Percentiles rank a stretch among this genome's conserved stretches.
Evolutionary conservation across 306 rosid genomes (phyloP).

Genomic region (Vigna nakashimae): DNA sequence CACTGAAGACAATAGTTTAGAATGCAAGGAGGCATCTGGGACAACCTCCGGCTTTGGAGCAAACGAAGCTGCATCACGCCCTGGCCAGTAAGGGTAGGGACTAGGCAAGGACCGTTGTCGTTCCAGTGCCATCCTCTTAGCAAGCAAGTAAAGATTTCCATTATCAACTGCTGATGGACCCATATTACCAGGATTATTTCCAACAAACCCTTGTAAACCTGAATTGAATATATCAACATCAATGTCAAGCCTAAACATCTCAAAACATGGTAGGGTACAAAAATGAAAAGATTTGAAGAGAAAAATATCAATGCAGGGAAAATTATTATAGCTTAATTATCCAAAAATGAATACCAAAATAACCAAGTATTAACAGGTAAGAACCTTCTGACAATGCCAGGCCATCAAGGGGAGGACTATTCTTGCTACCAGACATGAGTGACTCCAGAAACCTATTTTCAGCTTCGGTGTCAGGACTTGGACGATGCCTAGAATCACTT

Average conservation of each 20-base stretch:
- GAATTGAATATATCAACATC: conserved; percentile 36
- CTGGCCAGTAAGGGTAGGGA: conserved; percentile 76
- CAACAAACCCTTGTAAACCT: conserved; percentile 76
- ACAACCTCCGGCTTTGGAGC: conserved; percentile 63
- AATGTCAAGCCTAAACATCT: conserved; percentile 2
- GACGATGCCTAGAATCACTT: conserved; percentile 70
- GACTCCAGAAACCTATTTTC: conserved; percentile 93
- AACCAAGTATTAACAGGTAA: conserved; percentile 21
- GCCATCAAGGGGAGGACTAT: conserved; percentile 64
- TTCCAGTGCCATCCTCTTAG: conserved; percentile 85
- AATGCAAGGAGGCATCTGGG: conserved; percentile 60
- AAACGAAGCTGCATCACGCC: conserved; percentile 68
- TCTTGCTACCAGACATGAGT: conserved; percentile 77
- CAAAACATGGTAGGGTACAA: background rate
- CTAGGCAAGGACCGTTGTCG: conserved; percentile 76
- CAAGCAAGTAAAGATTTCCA: conserved; percentile 68
- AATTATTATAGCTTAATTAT: conserved; percentile 4
- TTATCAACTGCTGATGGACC: conserved; percentile 68
- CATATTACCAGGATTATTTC: conserved; percentile 61
- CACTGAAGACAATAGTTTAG: conserved; percentile 66
- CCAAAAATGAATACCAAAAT: background rate
- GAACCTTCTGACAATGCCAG: conserved; percentile 80
- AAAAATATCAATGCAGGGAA: background rate
- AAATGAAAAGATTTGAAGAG: background rate
- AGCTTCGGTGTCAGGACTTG: conserved; percentile 68